A percentile compares a stretch with the other conserved stretches of the same genome.
Evolutionary conservation across 805 yeast species (phyloP).

Genomic region (Tetrapisispora phaffii): DNA sequence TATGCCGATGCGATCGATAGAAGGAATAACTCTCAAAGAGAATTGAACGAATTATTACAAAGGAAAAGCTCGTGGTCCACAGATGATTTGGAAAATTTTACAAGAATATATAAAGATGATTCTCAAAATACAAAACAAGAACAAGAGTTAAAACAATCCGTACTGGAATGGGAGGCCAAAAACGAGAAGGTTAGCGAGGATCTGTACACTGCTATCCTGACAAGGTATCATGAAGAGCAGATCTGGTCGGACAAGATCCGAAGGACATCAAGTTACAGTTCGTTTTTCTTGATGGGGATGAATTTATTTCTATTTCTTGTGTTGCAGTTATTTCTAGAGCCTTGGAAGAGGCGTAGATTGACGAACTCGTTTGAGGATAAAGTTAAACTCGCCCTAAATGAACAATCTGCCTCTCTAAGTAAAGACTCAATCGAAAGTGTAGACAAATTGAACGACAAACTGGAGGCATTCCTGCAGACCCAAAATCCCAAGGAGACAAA

Average conservation of each 20-base stretch:
- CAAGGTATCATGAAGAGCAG: slow-evolving; percentile 93
- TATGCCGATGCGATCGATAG: slow-evolving; percentile 53
- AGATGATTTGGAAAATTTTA: slow-evolving; percentile 72
- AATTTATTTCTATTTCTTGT: slow-evolving; percentile 68
- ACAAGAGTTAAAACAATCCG: slow-evolving; percentile 35
- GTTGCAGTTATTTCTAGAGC: slow-evolving; percentile 84
- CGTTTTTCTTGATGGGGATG: slow-evolving; percentile 79
- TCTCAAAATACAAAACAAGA: slow-evolving; percentile 63
- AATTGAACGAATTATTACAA: slow-evolving; percentile 78
- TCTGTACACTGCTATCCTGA: slow-evolving; percentile 66
- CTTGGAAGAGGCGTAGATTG: slow-evolving; percentile 79
- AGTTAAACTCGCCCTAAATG: slow-evolving; percentile 47
- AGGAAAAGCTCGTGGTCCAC: slow-evolving; percentile 77
- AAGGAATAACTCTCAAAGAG: slow-evolving; percentile 66
- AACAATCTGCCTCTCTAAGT: slow-evolving; percentile 5
- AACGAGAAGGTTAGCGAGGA: slow-evolving; percentile 64
- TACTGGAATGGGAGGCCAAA: slow-evolving; percentile 46
- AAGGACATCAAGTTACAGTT: slow-evolving; percentile 93
- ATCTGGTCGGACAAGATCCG: slow-evolving; percentile 96
- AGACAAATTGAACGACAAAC: background rate
- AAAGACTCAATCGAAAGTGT: background rate
- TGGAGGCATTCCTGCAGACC: background rate
- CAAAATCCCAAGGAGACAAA: background rate
- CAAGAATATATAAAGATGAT: slow-evolving; percentile 70
- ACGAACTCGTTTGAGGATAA: slow-evolving; percentile 77